Percentiles rank a stretch among this genome's conserved stretches.
phyloP scores from a whole-genome alignment of 371 early-diverging fungal species.

The Funneliformis caledonium region DNA sequence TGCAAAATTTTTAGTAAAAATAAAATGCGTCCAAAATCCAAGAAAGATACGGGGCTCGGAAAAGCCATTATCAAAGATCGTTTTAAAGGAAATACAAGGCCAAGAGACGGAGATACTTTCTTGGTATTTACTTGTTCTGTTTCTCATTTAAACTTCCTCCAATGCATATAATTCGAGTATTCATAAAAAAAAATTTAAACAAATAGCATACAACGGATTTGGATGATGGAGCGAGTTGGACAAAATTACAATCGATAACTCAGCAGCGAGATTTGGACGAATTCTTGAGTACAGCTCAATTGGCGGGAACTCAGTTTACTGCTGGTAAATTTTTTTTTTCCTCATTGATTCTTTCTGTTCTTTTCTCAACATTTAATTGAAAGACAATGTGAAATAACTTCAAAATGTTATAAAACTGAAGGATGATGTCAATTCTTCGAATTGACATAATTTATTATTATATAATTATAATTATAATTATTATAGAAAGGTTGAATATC shows the following conservation, averaged over 20 bases:
- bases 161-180: background rate
- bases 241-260: conserved; percentile 92
- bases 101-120: conserved; percentile 68
- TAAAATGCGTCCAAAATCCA: conserved; percentile 52
- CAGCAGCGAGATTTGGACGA: conserved; percentile 96
- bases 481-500: conserved; percentile 81
- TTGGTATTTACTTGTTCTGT: conserved; percentile 50
- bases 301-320: conserved; percentile 95
- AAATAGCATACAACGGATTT: conserved; percentile 87
- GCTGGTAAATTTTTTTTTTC: conserved; percentile 68
- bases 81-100: conserved; percentile 82
- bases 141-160: too few species aligned
- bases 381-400: background rate
- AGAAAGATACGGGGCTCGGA: conserved; percentile 77
- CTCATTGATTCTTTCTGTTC: background rate
- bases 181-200: background rate
- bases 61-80: conserved; percentile 91
- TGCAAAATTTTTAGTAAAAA: background rate
- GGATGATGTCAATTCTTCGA: background rate
- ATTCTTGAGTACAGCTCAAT: conserved; percentile 91
- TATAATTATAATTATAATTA: background rate
- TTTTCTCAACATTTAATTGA: background rate
- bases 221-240: conserved; percentile 84
- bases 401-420: background rate
- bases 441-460: background rate